phyloP scores from a whole-genome alignment of 208 protist genomes.

The Acanthamoeba triangularis region DNA sequence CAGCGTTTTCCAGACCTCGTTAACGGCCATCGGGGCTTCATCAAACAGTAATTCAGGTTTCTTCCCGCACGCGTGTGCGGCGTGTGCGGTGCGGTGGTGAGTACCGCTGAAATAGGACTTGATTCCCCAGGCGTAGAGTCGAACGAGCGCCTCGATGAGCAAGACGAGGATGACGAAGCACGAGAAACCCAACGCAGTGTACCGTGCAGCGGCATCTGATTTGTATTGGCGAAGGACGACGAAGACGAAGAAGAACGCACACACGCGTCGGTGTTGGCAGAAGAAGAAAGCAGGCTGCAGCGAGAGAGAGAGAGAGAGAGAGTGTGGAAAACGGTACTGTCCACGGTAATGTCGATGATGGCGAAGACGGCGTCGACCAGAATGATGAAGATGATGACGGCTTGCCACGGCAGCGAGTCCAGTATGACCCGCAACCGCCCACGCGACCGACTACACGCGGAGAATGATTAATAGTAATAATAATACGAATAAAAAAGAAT shows the following conservation, averaged over 20 bases:
- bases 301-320: neutral
- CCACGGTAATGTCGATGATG: conserved; percentile 29
- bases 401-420: conserved; percentile 28
- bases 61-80: neutral
- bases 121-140: neutral
- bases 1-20: neutral
- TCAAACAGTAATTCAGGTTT: neutral
- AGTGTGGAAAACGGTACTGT: neutral
- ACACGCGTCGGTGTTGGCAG: neutral
- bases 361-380: neutral
- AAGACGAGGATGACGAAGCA: conserved; percentile 46
- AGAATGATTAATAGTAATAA: neutral
- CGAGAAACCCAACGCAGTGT: conserved; percentile 5
- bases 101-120: neutral
- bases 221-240: neutral
- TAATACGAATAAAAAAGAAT: neutral
- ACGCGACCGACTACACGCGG: neutral
- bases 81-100: too few relatives aligned
- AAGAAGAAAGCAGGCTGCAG: neutral
- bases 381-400: conserved; percentile 52
- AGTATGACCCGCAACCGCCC: neutral
- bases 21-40: neutral
- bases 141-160: neutral
- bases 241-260: neutral
- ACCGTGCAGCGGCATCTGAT: neutral